phyloP scores from a whole-genome alignment of 1,284 basidiomycete species.

The Ustilago hordei region DNA sequence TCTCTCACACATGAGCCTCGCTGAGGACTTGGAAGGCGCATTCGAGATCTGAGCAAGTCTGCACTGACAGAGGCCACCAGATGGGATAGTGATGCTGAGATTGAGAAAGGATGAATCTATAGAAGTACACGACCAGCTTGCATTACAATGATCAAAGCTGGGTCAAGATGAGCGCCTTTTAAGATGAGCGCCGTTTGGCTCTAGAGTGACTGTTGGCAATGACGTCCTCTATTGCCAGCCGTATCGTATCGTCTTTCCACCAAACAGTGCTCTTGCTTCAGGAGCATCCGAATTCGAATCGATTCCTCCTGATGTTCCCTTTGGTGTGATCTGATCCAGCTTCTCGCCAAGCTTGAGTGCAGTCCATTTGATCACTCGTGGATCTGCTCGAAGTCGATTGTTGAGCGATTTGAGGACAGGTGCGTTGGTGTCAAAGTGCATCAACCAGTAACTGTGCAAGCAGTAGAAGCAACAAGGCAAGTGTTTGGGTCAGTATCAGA shows the following conservation, averaged over 20 bases:
- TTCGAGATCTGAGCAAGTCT: too few relatives aligned
- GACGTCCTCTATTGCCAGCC: constrained; percentile 30
- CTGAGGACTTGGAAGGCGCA: not conserved
- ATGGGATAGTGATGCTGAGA: not conserved
- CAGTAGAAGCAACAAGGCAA: not conserved
- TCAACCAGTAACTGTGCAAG: constrained; percentile 82
- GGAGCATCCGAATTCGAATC: constrained; percentile 41
- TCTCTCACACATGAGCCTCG: not conserved
- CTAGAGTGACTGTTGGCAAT: too few relatives aligned
- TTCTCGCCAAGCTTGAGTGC: constrained; percentile 82
- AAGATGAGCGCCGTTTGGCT: not conserved
- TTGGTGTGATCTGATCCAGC: constrained; percentile 70
- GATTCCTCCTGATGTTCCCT: constrained; percentile 52
- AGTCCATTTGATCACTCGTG: constrained; percentile 84
- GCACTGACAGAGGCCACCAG: not conserved
- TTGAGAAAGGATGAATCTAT: not conserved
- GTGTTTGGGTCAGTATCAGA: not conserved
- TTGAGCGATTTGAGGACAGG: constrained; percentile 77
- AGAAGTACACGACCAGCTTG: not conserved
- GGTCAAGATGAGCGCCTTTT: not conserved
- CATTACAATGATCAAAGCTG: not conserved
- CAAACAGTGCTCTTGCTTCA: constrained; percentile 46
- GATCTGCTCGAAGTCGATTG: constrained; percentile 79
- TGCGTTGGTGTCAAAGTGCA: constrained; percentile 88
- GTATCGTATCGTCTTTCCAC: constrained; percentile 55